Evolutionary conservation across 805 yeast genomes (phyloP), one percentile per base, ranked within the genome.

Genomic region (Barnettozyma wickerhamii): DNA sequence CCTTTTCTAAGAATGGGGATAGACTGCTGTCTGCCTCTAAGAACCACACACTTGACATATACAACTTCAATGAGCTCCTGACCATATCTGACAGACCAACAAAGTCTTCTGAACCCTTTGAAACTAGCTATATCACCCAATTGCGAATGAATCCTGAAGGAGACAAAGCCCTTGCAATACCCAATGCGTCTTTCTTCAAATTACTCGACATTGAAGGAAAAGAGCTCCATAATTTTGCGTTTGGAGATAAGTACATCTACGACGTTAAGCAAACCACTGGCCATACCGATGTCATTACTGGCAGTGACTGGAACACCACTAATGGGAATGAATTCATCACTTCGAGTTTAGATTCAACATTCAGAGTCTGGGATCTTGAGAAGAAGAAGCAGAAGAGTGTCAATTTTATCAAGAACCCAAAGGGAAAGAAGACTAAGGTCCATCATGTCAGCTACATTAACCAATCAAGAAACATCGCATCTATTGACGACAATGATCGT

Each of bases 61-160:
- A 56, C 56, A 59, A 63, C 26, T 68, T 67, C 42, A 45, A 47
- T 24, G 55, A 63, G 7, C 53, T 68, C 56, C 58, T 59, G 21
- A 39, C 61, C 4, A 34, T 37, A 7, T 40, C 36, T 9, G 37
- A 31, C 3, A 14, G 32, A 6, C 57, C 61, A 6, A 37, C 41
- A 1, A 26, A 18, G 5, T 24, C 47, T 2, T 17, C 15, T 4
- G 40, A 44, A 23, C 50, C 51, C 1, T 47, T 26, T 28, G 56
- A 53, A 14, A 31, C 51, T 3, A 43, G 47, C 18, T 27, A 23
- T 2, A 32, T 51, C 9, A 34, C 32, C 10, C 40, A 31, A 5
- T 9, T 51, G 4, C 41, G 40, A 18, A 20, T 44, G 7, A 37
- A 43, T 13, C 5, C 30, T 4, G 27, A 38, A 5, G 26, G 21